Evolutionary conservation across 306 rosid genomes (phyloP).

Genomic region (Quercus cerris): DNA sequence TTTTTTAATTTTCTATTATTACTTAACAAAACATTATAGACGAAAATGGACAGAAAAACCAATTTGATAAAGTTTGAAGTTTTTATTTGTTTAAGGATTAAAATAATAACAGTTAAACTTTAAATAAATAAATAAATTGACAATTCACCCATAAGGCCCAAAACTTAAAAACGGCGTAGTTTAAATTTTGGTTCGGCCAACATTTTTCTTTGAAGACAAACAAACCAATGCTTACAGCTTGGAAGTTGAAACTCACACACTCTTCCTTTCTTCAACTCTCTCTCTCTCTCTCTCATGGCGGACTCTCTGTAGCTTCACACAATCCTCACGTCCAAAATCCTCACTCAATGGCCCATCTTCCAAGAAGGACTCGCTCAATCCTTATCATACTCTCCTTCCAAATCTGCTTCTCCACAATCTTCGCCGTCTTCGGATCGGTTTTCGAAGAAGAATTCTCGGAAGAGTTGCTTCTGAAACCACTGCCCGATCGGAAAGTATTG

Average conservation of each 20-base stretch:
- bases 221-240: too few species aligned
- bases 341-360: conserved; percentile 36
- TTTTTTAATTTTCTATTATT: too few species aligned
- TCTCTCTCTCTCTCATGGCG: conserved; percentile 28
- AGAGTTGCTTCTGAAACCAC: conserved; percentile 79
- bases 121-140: too few species aligned
- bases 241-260: neutral
- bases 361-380: conserved; percentile 1
- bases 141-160: too few species aligned
- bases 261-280: neutral
- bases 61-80: too few species aligned
- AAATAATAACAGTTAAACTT: too few species aligned
- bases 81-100: neutral
- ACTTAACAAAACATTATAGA: too few species aligned
- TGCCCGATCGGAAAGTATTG: conserved; percentile 83
- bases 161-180: too few species aligned
- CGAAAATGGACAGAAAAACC: too few species aligned
- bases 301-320: conserved; percentile 12
- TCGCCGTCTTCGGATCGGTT: conserved; percentile 22
- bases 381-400: conserved; percentile 28
- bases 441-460: conserved; percentile 68
- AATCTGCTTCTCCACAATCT: conserved; percentile 13
- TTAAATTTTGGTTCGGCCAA: too few species aligned
- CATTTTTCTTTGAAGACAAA: too few species aligned
- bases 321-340: neutral